Evolutionary conservation across 2,329 filamentous ascomycete species (phyloP).

Genomic region (Venturiaceae sp.): DNA sequence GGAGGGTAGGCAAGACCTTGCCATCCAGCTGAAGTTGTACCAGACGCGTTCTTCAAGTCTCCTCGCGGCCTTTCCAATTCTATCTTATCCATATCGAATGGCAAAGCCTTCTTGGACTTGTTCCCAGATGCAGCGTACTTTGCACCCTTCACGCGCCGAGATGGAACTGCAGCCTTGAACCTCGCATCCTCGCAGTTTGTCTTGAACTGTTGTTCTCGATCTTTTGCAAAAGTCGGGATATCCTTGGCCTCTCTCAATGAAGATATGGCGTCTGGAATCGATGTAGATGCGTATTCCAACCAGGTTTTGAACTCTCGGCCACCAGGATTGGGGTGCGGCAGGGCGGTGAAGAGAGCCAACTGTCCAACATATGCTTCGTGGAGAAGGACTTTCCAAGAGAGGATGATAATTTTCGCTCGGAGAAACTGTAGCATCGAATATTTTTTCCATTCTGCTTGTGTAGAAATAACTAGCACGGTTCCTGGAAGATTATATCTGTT

Average conservation of each 20-base stretch:
- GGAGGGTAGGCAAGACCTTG: slow-evolving; percentile 23
- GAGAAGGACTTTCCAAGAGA: slow-evolving; percentile 41
- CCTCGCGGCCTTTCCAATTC: background rate
- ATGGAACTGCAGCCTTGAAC: slow-evolving; percentile 27
- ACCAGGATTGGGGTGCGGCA: background rate
- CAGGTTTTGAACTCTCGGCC: background rate
- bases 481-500: slow-evolving; percentile 16
- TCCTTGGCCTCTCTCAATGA: background rate
- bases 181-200: slow-evolving; percentile 16
- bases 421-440: slow-evolving; percentile 35
- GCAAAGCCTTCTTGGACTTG: background rate
- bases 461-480: slow-evolving; percentile 36
- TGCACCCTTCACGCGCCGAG: slow-evolving; percentile 25
- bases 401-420: slow-evolving; percentile 44
- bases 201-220: background rate
- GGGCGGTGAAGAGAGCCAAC: background rate
- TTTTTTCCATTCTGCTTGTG: slow-evolving; percentile 26
- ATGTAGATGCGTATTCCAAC: background rate
- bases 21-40: slow-evolving; percentile 15
- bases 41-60: background rate
- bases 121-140: slow-evolving; percentile 15
- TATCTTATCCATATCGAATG: background rate
- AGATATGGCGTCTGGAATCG: background rate
- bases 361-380: slow-evolving; percentile 35
- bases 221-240: background rate